phyloP scores from a whole-genome alignment of 805 yeast genomes.

The Saccharomycopsis schoenii region DNA sequence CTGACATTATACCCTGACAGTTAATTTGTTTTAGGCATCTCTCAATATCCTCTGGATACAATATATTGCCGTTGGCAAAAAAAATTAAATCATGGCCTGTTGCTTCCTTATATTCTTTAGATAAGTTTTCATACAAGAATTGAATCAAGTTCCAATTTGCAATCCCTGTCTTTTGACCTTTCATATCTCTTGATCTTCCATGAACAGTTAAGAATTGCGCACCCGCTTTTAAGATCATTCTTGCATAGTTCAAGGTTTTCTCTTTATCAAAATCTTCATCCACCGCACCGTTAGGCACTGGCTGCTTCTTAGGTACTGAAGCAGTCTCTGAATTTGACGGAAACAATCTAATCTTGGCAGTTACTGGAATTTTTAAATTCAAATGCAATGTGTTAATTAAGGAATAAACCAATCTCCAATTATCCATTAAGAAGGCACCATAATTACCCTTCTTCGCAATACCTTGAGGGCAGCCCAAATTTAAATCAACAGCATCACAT shows the following conservation, averaged over 20 bases:
- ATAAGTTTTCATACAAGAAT: conserved; percentile 68
- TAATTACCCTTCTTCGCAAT: conserved; percentile 92
- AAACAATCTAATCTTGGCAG: conserved; percentile 89
- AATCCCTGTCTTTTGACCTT: conserved; percentile 90
- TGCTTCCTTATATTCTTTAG: conserved; percentile 32
- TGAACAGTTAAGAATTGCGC: conserved; percentile 94
- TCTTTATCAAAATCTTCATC: conserved; percentile 33
- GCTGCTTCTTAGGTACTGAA: neutral
- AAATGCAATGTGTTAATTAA: conserved; percentile 67
- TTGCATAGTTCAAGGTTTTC: conserved; percentile 80
- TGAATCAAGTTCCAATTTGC: conserved; percentile 85
- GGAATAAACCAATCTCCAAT: conserved; percentile 74
- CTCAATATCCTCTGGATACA: conserved; percentile 75
- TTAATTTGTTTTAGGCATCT: conserved; percentile 54
- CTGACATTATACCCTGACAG: conserved; percentile 94
- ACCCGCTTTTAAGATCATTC: conserved; percentile 82
- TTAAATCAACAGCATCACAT: conserved; percentile 94
- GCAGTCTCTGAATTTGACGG: conserved; percentile 28
- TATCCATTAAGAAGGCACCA: conserved; percentile 95
- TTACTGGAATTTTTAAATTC: conserved; percentile 75
- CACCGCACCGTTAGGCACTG: conserved; percentile 3
- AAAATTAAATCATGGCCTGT: conserved; percentile 47
- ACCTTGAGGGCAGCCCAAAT: conserved; percentile 97
- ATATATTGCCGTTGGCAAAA: conserved; percentile 90
- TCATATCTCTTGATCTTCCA: conserved; percentile 94